Base-by-base conservation (phyloP, 2,329 filamentous ascomycete genomes). In the Pyrenophora graminea region DNA sequence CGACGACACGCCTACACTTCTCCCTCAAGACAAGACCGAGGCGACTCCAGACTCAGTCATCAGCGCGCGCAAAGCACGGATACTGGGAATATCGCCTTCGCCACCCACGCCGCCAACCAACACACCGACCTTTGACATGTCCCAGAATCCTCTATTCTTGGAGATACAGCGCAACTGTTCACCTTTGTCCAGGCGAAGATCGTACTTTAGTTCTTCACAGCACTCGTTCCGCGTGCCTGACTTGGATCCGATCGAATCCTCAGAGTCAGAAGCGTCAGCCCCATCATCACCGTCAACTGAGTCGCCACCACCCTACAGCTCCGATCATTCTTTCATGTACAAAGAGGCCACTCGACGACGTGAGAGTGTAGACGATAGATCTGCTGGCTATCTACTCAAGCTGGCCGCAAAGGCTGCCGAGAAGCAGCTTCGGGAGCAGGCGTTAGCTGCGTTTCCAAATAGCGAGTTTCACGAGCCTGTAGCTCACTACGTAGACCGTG, bases 391-490 rank as follows among this genome's bases (percentile, higher is more conserved):
- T 71, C 76, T 96, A 48, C 82, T 96, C 51, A 85, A 89, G 49
- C 78, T 96, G 50, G 90, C 91, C 37, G 89, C 89, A 43, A 87
- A 86, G 66, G 87, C 91, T 66, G 89, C 89, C 7, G 87, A 94
- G 70, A 85, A 86, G 66, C 88, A 93, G 70, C 79, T 97, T 57
- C 85, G 88, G 56, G 90, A 96, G 62, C 80, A 85, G 66, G 89
- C 87, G 40, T 80, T 91, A 68, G 86, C 86, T 33, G 89, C 88
- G 1, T 92, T 91, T 66, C 88, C 88, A 65, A 89, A 87, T 65
- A 82, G 83, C 9, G 81, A 87, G 34, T 82, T 84, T 55, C 85
- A 88, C 63, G 86, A 87, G 56, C 86, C 84, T 37, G 85, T 89
- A 6, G 82, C 87, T 61, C 88, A 91, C 66, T 91, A 88, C 69